Base-by-base conservation (phyloP, 495 filamentous ascomycete genomes). In the Neurospora sp. region DNA sequence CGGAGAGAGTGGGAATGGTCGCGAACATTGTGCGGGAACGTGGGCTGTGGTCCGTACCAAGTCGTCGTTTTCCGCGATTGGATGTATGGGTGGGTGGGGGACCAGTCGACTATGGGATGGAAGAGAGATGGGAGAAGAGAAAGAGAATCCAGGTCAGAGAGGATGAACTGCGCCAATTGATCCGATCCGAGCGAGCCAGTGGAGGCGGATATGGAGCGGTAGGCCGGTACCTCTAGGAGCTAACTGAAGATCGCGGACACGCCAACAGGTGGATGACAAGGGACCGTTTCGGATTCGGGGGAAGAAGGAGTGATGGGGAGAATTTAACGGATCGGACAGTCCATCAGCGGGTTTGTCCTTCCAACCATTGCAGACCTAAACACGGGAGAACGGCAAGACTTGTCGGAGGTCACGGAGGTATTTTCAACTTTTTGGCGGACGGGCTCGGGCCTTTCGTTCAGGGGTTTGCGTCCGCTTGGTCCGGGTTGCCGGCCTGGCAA, bases 11-110 rank as follows among this genome's bases (percentile, higher is more conserved):
- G 69, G 70, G 72, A 66, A 40, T 59, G 27, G 61, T 70, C 6
- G 68, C 41, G 39, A 61, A 31, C 61, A 74, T 78, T 40, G 20
- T 70, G 71, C 31, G 39, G 53, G 44, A 73, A 44, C 41, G 69
- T 66, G 53, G 27, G 53, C 53, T 10, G 40, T 41, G 68, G 68
- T 66, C 53, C 53, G 53, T 66, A 66, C 12, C 53, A 66, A 66
- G 22, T 31, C 53, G 31, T 31, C 27, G 48, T 66, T 66, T 66
- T 31, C 27, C 53, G 53, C 53, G 53, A 37, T 66, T 16, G 53
- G 53, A 66, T 66, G 53, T 31, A 66, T 59, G 31, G 27, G 27
- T 35, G 12, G 53, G 53, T 9, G 53, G 53, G 53, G 53, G 53
- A 35, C 27, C 27, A 35, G 53, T 66, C 27, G 12, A 66, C 14